These are phyloP conservation scores for Cryptococcus wingfieldii DNA, from an alignment of 1,284 basidiomycete species.

Conservation along the genomic window DNA sequence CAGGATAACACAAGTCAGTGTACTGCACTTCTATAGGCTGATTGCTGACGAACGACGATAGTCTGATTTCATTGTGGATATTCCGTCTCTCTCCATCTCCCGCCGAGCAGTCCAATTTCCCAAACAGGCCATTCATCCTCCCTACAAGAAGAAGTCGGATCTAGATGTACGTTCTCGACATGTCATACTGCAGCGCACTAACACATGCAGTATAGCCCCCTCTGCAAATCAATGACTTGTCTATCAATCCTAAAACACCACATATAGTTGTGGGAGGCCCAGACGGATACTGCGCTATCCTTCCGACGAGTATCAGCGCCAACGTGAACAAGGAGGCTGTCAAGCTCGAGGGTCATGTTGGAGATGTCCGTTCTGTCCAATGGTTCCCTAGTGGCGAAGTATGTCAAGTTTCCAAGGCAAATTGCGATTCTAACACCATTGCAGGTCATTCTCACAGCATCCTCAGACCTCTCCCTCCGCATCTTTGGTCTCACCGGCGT, in stretches of 20 bases:
- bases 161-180: conserved; percentile 24
- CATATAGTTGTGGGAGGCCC: conserved; percentile 45
- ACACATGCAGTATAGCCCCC: conserved; percentile 24
- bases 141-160: conserved; percentile 27
- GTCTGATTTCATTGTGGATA: conserved; percentile 34
- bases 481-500: conserved; percentile 45
- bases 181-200: background rate
- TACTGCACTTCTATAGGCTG: background rate
- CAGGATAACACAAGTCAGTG: conserved; percentile 33
- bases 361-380: conserved; percentile 47
- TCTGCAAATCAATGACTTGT: conserved; percentile 42
- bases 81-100: conserved; percentile 25
- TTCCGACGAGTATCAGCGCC: conserved; percentile 20
- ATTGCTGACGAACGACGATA: conserved; percentile 3
- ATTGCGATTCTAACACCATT: background rate
- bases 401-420: conserved; percentile 1
- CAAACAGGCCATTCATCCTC: conserved; percentile 35
- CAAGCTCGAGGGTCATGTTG: conserved; percentile 48
- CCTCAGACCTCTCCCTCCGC: conserved; percentile 47
- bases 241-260: conserved; percentile 30
- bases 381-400: conserved; percentile 45
- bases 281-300: conserved; percentile 46
- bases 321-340: conserved; percentile 16
- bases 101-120: conserved; percentile 36
- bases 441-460: conserved; percentile 48